These are phyloP conservation scores for Pseudogymnoascus sp. DNA, from an alignment of 2,329 filamentous ascomycete genomes.

Conservation along the genomic window DNA sequence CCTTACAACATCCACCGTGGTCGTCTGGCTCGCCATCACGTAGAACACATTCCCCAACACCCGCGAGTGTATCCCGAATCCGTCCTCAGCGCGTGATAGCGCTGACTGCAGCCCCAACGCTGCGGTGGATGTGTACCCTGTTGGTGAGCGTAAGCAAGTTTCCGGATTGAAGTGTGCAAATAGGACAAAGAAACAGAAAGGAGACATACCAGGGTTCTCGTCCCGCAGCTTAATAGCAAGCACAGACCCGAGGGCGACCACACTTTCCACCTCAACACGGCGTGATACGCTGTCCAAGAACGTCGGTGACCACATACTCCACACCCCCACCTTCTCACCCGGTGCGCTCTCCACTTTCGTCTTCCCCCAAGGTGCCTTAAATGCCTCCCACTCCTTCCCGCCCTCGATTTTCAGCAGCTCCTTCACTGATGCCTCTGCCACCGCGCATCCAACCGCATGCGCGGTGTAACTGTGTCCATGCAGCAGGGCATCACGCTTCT, in stretches of 20 bases:
- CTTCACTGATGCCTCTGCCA: conserved; percentile 60
- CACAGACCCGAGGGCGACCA: conserved; percentile 69
- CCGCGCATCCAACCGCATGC: conserved; percentile 71
- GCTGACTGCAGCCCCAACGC: conserved; percentile 37
- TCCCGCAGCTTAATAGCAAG: conserved; percentile 53
- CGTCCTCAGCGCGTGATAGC: conserved; percentile 23
- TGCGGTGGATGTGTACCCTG: conserved; percentile 25
- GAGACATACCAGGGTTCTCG: conserved; percentile 29
- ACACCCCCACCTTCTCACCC: conserved; percentile 32
- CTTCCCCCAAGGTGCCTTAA: conserved; percentile 41
- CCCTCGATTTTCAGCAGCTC: conserved; percentile 53
- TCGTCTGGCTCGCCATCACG: conserved; percentile 47
- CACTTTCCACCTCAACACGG: conserved; percentile 48
- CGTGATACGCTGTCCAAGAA: conserved; percentile 55
- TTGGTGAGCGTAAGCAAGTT: not conserved
- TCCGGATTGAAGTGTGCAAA: not conserved
- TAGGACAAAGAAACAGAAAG: not conserved
- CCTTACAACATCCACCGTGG: not conserved
- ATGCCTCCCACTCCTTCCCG: conserved; percentile 48
- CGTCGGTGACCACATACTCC: conserved; percentile 63
- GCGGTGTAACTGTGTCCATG: conserved; percentile 87
- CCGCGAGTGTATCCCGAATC: conserved; percentile 43
- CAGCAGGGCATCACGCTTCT: conserved; percentile 71
- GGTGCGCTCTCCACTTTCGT: conserved; percentile 8
- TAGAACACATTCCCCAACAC: conserved; percentile 53